Conservation (phyloP, 176 grass and related monocot genomes). For the Echinochloa phyllopogon region DNA sequence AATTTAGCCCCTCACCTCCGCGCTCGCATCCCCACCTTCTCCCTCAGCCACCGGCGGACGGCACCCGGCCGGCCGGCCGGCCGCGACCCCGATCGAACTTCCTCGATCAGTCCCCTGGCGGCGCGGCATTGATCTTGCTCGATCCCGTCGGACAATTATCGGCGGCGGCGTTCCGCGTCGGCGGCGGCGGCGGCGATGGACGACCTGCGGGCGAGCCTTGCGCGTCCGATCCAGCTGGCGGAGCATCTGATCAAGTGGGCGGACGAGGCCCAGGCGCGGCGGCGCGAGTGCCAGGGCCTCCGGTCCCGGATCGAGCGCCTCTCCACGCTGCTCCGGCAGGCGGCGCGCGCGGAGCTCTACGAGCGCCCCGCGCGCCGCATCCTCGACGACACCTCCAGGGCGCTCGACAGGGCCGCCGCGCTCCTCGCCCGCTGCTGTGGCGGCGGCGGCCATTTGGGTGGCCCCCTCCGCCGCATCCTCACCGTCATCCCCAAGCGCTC, state of each 20-base stretch:
- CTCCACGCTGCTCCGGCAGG: slow-evolving; percentile 77
- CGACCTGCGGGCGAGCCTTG: slow-evolving; percentile 74
- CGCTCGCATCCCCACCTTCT: not conserved
- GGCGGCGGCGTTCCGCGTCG: slow-evolving; percentile 15
- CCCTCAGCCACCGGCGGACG: slow-evolving; percentile 28
- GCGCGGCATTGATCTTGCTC: slow-evolving; percentile 10
- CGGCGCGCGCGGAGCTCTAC: slow-evolving; percentile 88
- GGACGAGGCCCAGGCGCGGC: slow-evolving; percentile 63
- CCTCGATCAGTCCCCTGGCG: not conserved
- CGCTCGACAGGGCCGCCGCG: slow-evolving; percentile 65
- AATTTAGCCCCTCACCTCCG: slow-evolving; percentile 28
- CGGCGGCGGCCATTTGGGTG: slow-evolving; percentile 24
- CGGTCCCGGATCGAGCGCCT: slow-evolving; percentile 79
- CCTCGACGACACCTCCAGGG: slow-evolving; percentile 76
- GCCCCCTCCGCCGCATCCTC: slow-evolving; percentile 56
- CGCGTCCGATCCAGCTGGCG: slow-evolving; percentile 89
- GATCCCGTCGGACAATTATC: not conserved
- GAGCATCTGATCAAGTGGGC: slow-evolving; percentile 91
- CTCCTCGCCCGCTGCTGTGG: slow-evolving; percentile 53
- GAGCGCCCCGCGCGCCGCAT: slow-evolving; percentile 91
- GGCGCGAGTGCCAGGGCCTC: slow-evolving; percentile 82
- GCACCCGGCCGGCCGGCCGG: slow-evolving; percentile 13
- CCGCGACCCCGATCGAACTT: not conserved
- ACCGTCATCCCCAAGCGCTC: slow-evolving; percentile 73
- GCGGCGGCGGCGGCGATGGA: slow-evolving; percentile 51